Percentiles rank a stretch among this genome's conserved stretches.
These are phyloP conservation scores for Neurospora sp. DNA, from an alignment of 495 filamentous ascomycete genomes.

Conservation along the genomic window DNA sequence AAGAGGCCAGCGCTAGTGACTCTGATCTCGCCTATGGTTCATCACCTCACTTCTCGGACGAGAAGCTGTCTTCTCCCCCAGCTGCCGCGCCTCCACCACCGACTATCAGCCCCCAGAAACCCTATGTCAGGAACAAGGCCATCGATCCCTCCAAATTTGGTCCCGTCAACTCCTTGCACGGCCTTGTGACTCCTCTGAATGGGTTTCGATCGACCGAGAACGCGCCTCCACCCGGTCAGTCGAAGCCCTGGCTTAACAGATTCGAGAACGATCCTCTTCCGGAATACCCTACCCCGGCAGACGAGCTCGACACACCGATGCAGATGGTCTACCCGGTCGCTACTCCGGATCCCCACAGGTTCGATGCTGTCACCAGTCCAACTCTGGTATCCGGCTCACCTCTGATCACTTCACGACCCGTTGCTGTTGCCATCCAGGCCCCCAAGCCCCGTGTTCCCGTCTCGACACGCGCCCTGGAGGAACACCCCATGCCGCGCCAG, in stretches of 20 bases:
- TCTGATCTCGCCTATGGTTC: conserved; percentile 39
- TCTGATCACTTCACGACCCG: conserved; percentile 18
- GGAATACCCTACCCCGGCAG: conserved; percentile 17
- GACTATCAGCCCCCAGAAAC: background rate
- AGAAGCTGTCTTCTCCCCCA: conserved; percentile 10
- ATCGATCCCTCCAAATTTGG: conserved; percentile 46
- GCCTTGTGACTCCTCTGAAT: conserved; percentile 39
- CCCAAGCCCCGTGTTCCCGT: conserved; percentile 34
- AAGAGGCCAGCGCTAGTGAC: conserved; percentile 18
- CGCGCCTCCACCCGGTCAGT: background rate
- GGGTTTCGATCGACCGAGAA: conserved; percentile 32
- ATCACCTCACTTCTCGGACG: conserved; percentile 21
- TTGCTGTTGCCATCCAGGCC: conserved; percentile 34
- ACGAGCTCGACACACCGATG: conserved; percentile 27
- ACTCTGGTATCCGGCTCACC: conserved; percentile 35
- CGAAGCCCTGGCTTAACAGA: background rate
- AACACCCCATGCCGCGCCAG: conserved; percentile 13
- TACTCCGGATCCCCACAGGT: conserved; percentile 50
- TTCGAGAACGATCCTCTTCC: conserved; percentile 13
- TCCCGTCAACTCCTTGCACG: conserved; percentile 42
- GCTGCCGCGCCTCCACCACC: background rate
- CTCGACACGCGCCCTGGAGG: conserved; percentile 31
- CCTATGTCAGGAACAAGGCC: conserved; percentile 33
- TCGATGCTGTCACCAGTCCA: conserved; percentile 40
- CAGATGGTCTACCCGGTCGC: conserved; percentile 41